Evolutionary conservation across 495 filamentous ascomycete genomes (phyloP).

Genomic region (Talaromyces proteolyticus): DNA sequence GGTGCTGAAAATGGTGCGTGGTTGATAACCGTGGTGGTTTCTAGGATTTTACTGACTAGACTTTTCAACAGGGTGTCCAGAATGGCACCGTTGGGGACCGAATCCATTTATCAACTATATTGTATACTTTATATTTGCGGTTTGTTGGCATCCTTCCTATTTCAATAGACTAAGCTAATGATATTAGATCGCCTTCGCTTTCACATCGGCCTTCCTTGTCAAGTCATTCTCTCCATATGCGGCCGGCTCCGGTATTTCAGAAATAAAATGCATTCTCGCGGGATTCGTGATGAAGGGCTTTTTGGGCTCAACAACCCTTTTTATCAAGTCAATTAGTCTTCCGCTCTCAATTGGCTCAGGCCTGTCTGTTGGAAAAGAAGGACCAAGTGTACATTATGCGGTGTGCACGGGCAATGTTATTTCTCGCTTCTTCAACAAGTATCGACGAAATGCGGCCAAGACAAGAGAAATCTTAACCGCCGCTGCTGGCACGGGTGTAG

Average conservation of each 20-base stretch:
- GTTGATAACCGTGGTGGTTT: not conserved
- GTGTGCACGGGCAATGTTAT: conserved; percentile 98
- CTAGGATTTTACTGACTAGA: conserved; percentile 21
- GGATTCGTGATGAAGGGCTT: conserved; percentile 99
- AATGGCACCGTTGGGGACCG: conserved; percentile 88
- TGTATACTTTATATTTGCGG: conserved; percentile 84
- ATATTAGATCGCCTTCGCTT: conserved; percentile 68
- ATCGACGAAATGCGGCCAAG: conserved; percentile 88
- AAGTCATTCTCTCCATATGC: conserved; percentile 95
- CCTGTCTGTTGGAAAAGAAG: conserved; percentile 94
- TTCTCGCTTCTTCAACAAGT: conserved; percentile 87
- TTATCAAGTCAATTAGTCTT: conserved; percentile 90
- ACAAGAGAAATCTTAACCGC: conserved; percentile 93
- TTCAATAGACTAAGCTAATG: conserved; percentile 5
- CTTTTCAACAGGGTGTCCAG: conserved; percentile 57
- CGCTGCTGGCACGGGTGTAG: conserved; percentile 91
- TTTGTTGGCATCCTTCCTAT: conserved; percentile 27
- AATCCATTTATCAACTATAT: conserved; percentile 77
- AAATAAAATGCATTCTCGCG: conserved; percentile 99
- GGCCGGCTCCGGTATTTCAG: conserved; percentile 93
- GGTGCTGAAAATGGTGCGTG: conserved; percentile 75
- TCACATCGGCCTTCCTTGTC: conserved; percentile 76
- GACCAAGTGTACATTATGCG: conserved; percentile 95
- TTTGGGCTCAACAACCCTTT: conserved; percentile 81
- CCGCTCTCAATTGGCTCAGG: conserved; percentile 93